phyloP scores from a whole-genome alignment of 768 basidiomycete species.

The Pisolithus marmoratus region DNA sequence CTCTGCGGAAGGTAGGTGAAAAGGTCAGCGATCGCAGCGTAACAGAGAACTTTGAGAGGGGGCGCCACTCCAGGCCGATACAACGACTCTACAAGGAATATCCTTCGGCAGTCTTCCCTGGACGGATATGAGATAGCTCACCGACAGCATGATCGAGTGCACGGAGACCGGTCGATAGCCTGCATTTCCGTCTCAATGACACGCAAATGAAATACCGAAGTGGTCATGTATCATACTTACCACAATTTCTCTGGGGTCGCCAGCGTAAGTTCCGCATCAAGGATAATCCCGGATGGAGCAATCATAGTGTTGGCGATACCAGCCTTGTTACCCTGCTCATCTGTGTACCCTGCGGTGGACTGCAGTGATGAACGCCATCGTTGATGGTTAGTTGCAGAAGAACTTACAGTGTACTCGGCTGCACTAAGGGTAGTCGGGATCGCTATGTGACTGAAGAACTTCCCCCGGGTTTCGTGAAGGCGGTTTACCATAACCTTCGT shows the following conservation, averaged over 20 bases:
- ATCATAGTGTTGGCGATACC: slow-evolving; percentile 48
- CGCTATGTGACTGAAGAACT: slow-evolving; percentile 60
- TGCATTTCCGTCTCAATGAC: slow-evolving; percentile 21
- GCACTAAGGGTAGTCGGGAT: slow-evolving; percentile 81
- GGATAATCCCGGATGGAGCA: slow-evolving; percentile 66
- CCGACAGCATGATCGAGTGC: slow-evolving; percentile 78
- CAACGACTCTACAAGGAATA: slow-evolving; percentile 39
- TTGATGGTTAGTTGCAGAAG: not conserved
- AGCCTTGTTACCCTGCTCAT: slow-evolving; percentile 64
- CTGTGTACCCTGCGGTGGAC: slow-evolving; percentile 66
- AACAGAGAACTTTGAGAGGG: slow-evolving; percentile 60
- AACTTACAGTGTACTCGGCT: slow-evolving; percentile 59
- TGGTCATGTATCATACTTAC: slow-evolving; percentile 29
- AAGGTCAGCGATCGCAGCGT: slow-evolving; percentile 62
- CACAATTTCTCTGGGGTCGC: slow-evolving; percentile 71
- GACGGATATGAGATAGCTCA: slow-evolving; percentile 22
- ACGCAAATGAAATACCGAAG: slow-evolving; percentile 2
- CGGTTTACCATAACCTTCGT: slow-evolving; percentile 67
- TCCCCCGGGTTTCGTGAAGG: slow-evolving; percentile 49
- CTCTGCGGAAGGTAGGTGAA: slow-evolving; percentile 68
- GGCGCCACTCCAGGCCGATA: slow-evolving; percentile 51
- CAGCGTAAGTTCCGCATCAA: slow-evolving; percentile 71
- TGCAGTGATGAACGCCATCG: slow-evolving; percentile 18
- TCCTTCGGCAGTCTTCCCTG: not conserved
- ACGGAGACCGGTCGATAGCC: slow-evolving; percentile 76